Percentiles rank a stretch among this genome's conserved stretches.
Evolutionary conservation across 768 basidiomycete species (phyloP).

Genomic region (Leucocoprinus leucothites): DNA sequence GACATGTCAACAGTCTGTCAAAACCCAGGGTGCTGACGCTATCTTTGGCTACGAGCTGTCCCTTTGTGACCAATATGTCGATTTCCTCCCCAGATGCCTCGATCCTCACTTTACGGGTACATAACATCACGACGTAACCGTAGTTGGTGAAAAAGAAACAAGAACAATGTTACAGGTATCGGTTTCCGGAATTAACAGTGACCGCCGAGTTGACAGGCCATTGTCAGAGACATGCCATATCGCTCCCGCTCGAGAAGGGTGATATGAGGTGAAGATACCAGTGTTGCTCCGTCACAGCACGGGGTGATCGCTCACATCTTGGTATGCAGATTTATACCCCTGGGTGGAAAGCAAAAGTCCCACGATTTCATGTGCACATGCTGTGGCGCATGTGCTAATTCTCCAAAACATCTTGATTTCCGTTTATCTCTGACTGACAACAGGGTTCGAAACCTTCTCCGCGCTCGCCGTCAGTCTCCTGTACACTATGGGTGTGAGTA

Average conservation of each 20-base stretch:
- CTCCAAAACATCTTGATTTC: too few relatives aligned
- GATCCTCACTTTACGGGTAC: not conserved
- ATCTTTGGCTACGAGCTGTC: not conserved
- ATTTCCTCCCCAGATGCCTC: slow-evolving; percentile 1
- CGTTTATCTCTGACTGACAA: too few relatives aligned
- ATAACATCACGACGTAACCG: slow-evolving; percentile 8
- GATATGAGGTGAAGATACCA: not conserved
- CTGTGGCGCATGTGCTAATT: not conserved
- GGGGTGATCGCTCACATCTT: not conserved
- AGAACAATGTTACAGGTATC: not conserved
- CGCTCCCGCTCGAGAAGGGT: not conserved
- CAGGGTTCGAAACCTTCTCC: too few relatives aligned
- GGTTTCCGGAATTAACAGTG: slow-evolving; percentile 8
- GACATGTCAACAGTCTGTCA: slow-evolving; percentile 7
- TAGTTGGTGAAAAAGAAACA: not conserved
- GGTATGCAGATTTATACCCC: not conserved
- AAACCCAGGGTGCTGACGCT: not conserved
- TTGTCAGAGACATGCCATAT: not conserved
- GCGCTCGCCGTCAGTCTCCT: too few relatives aligned
- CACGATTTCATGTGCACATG: not conserved
- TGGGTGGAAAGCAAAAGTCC: not conserved
- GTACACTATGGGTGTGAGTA: not conserved
- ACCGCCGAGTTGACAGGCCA: slow-evolving; percentile 10
- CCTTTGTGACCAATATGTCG: slow-evolving; percentile 3
- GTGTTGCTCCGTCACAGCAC: not conserved